Evolutionary conservation across 805 yeast genomes (phyloP).

Genomic region (Candida alai): DNA sequence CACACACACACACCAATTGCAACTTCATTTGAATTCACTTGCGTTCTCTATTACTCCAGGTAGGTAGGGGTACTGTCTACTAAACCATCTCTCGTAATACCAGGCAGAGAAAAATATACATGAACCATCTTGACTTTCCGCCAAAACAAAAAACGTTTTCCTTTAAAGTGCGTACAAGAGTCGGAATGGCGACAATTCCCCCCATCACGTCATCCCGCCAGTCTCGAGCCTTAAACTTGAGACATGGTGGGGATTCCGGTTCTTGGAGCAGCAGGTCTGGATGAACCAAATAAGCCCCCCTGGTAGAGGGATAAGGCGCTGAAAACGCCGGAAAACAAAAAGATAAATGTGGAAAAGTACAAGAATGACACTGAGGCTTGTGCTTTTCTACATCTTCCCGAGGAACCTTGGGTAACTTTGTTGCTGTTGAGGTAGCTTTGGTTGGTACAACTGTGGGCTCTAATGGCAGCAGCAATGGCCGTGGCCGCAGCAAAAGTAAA

Average conservation of each 20-base stretch:
- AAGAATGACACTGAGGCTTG: slow-evolving; percentile 82
- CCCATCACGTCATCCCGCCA: too few relatives aligned
- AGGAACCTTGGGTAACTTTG: slow-evolving; percentile 68
- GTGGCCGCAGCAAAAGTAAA: slow-evolving; percentile 95
- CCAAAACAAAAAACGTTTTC: slow-evolving; percentile 2
- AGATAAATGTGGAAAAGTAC: slow-evolving; percentile 77
- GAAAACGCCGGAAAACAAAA: slow-evolving; percentile 61
- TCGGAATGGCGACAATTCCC: too few relatives aligned
- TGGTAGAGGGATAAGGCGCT: slow-evolving; percentile 52
- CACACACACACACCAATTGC: too few relatives aligned
- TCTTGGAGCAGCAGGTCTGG: slow-evolving; percentile 50
- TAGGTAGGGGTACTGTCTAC: neutral
- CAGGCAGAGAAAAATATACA: neutral
- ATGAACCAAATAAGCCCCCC: slow-evolving; percentile 47
- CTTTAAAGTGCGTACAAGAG: too few relatives aligned
- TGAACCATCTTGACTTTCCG: neutral
- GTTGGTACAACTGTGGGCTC: slow-evolving; percentile 83
- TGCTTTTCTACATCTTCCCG: slow-evolving; percentile 90
- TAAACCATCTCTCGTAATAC: too few relatives aligned
- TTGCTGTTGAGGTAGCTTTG: slow-evolving; percentile 58
- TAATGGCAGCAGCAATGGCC: slow-evolving; percentile 87
- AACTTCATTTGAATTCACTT: too few relatives aligned
- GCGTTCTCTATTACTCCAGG: too few relatives aligned
- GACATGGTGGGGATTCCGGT: slow-evolving; percentile 89
- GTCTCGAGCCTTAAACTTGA: slow-evolving; percentile 61